Base-by-base conservation (phyloP, 1,139 yeast species). In the Arxiozyma slooffiae region DNA sequence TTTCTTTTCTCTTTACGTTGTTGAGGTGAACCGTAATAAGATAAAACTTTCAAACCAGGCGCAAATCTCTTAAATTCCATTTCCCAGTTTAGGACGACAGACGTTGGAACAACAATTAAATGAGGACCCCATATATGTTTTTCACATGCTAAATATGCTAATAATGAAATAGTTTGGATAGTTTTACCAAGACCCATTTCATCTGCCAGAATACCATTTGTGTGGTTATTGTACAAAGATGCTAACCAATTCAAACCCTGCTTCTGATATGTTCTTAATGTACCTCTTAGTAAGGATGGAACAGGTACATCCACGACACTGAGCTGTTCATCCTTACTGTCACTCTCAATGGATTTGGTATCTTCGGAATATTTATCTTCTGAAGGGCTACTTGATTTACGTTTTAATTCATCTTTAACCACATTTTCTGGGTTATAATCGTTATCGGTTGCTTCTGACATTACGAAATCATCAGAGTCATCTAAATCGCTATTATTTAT, bases 111-210 rank as follows among this genome's bases (percentile, higher is more conserved):
- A 54, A 94, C 81, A 68, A 94, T 90, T 50, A 94, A 72, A 71
- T 94, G 99, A 0, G 98, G 98, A 0, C 98, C 98, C 99, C 99
- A 92, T 34, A 85, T 78, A 53, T 87, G 87, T 62, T 89, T 90
- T 59, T 85, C 96, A 59, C 96, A 87, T 0, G 99, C 98, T 50
- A 94, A 73, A 66, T 90, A 90, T 0, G 95, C 76, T 36, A 94
- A 71, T 44, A 94, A 71, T 0, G 97, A 80, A 50, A 94, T 94
- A 0, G 99, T 92, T 67, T 94, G 99, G 54, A 94, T 92, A 0
- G 99, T 94, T 63, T 88, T 88, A 61, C 99, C 99, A 48, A 94
- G 76, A 52, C 99, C 99, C 99, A 92, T 92, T 67, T 92, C 99
- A 69, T 92, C 99, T 0, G 99, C 99, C 48, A 94, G 76, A 51